These are phyloP conservation scores for Antitrichia curtipendula DNA, from an alignment of 225 moss, liverwort and hornwort genomes.

Conservation along the genomic window DNA sequence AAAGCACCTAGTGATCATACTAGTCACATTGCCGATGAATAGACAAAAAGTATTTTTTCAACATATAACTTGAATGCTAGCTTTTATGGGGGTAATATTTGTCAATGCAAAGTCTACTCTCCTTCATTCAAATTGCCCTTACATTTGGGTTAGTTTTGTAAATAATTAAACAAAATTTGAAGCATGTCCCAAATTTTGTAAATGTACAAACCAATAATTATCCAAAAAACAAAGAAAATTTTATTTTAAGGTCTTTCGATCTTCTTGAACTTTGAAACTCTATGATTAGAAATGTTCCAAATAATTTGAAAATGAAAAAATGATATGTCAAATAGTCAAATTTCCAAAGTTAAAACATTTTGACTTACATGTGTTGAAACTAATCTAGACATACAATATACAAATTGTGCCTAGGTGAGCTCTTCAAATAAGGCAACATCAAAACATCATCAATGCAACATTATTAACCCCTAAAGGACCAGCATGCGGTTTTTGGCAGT, in stretches of 20 bases:
- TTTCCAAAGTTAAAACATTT: not conserved
- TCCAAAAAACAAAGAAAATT: not conserved
- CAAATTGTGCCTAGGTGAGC: not conserved
- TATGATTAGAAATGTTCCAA: rapidly evolving
- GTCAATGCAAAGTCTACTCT: not conserved
- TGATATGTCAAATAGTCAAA: rapidly evolving
- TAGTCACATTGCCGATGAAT: rapidly evolving
- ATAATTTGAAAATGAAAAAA: not conserved
- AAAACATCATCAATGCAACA: not conserved
- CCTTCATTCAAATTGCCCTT: not conserved
- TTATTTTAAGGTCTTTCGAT: not conserved
- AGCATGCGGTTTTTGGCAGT: too few species aligned
- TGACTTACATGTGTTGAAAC: rapidly evolving
- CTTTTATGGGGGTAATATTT: not conserved
- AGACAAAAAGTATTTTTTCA: not conserved
- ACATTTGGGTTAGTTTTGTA: rapidly evolving
- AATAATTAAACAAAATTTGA: not conserved
- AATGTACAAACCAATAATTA: not conserved
- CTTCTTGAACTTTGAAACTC: not conserved
- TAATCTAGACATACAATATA: rapidly evolving
- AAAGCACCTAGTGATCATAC: not conserved
- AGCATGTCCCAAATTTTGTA: not conserved
- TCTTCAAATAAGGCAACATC: not conserved
- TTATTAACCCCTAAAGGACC: too few species aligned
- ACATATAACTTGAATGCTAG: not conserved